A percentile compares a stretch with the other conserved stretches of the same genome.
Conservation (phyloP, 441 rosid species). For the Breynia disticha region DNA sequence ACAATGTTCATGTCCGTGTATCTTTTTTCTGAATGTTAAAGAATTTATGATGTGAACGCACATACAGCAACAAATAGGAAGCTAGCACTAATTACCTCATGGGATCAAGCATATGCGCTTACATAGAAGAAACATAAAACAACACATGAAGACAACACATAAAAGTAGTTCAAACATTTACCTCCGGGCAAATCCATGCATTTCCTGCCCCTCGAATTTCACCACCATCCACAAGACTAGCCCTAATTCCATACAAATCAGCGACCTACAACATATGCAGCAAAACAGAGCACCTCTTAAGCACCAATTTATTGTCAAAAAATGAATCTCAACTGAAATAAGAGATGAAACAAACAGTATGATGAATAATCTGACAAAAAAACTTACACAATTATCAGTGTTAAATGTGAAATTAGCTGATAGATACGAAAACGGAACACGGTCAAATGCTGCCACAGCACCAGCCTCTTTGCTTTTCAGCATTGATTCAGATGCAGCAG, state of each 20-base stretch:
- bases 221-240: slow-evolving; percentile 99
- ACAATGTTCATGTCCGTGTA: too few relatives aligned
- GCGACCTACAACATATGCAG: slow-evolving; percentile 55
- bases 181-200: slow-evolving; percentile 99
- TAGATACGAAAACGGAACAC: slow-evolving; percentile 92
- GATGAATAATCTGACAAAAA: slow-evolving; percentile 13
- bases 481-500: slow-evolving; percentile 84
- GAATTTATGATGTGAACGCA: too few relatives aligned
- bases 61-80: too few relatives aligned
- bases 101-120: too few relatives aligned
- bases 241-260: slow-evolving; percentile 97
- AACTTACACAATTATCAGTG: slow-evolving; percentile 88
- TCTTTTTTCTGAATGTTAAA: too few relatives aligned
- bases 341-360: neutral
- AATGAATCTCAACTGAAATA: neutral
- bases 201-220: slow-evolving; percentile 99
- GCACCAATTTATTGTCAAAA: neutral
- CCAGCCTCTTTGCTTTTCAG: slow-evolving; percentile 94
- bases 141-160: neutral
- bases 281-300: neutral
- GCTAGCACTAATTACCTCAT: too few relatives aligned
- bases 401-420: slow-evolving; percentile 99
- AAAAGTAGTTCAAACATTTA: slow-evolving; percentile 14
- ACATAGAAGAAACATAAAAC: neutral
- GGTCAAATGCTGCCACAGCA: slow-evolving; percentile 99